phyloP scores from a whole-genome alignment of 495 filamentous ascomycete species.

The Haplographium delicatum region DNA sequence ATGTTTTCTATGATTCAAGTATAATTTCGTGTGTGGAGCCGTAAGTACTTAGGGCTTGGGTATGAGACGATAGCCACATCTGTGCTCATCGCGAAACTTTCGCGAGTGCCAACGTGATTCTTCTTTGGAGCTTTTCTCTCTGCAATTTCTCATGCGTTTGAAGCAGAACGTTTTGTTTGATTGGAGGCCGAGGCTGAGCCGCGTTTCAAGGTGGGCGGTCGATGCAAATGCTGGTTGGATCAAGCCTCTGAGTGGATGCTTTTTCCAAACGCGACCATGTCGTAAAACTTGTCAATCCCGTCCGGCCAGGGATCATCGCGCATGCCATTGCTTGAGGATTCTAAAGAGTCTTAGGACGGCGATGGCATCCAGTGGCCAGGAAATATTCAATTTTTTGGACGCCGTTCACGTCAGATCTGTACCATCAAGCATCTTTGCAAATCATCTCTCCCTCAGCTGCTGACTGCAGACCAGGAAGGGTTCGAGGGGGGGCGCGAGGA shows the following conservation, averaged over 20 bases:
- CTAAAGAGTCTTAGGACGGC: background rate
- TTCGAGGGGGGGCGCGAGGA: background rate
- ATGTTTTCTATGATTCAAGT: background rate
- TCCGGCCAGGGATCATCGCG: constrained; percentile 8
- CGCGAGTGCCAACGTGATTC: constrained; percentile 12
- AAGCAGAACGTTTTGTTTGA: constrained; percentile 4
- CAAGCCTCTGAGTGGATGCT: constrained; percentile 8
- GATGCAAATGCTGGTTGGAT: constrained; percentile 4
- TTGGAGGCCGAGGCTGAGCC: constrained; percentile 19
- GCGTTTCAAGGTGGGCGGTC: constrained; percentile 15
- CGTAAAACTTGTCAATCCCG: constrained; percentile 15
- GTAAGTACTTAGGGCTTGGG: too few species aligned
- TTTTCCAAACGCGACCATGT: constrained; percentile 23
- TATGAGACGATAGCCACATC: background rate
- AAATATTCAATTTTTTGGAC: background rate
- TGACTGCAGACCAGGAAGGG: too few species aligned
- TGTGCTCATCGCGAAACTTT: constrained; percentile 4
- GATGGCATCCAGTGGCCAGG: constrained; percentile 3
- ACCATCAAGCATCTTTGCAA: too few species aligned
- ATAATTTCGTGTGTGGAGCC: constrained; percentile 8
- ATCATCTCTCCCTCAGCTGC: too few species aligned
- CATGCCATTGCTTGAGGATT: constrained; percentile 7
- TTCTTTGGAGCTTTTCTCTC: background rate
- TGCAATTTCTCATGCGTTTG: constrained; percentile 14
- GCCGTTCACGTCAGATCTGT: background rate